Conservation (phyloP, 352 stramenopile species). For the Phytophthora melonis region DNA sequence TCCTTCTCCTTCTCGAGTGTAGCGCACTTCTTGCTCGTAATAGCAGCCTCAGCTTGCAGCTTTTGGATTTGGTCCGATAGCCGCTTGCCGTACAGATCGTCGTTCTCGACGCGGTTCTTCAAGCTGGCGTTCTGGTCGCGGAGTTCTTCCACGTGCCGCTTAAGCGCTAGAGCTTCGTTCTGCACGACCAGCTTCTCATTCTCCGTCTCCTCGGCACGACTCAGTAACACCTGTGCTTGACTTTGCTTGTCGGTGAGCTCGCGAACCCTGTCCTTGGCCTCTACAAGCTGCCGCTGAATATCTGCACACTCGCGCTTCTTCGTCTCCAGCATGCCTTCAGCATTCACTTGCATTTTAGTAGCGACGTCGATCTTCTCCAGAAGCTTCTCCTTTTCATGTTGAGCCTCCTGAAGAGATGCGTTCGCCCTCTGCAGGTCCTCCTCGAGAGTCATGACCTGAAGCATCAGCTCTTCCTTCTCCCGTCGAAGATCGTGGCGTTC, state of each 20-base stretch:
- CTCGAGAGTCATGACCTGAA: conserved; percentile 67
- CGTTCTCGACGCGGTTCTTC: conserved; percentile 62
- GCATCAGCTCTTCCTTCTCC: conserved; percentile 65
- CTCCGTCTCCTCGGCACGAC: conserved; percentile 64
- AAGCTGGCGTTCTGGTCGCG: conserved; percentile 71
- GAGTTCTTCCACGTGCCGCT: conserved; percentile 70
- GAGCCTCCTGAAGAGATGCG: conserved; percentile 40
- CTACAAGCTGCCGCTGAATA: conserved; percentile 52
- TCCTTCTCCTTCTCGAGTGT: conserved; percentile 61
- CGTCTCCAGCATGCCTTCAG: conserved; percentile 57
- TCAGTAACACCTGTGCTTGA: conserved; percentile 49
- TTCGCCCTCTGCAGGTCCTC: conserved; percentile 61
- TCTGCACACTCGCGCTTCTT: conserved; percentile 63
- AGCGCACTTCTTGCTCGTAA: conserved; percentile 44
- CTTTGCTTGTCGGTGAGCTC: conserved; percentile 49
- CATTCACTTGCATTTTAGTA: conserved; percentile 48
- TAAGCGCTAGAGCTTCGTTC: conserved; percentile 64
- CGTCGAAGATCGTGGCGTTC: conserved; percentile 64
- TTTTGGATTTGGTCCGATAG: conserved; percentile 63
- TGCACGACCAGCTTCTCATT: conserved; percentile 75
- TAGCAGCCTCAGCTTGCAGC: conserved; percentile 49
- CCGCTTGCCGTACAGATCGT: conserved; percentile 51
- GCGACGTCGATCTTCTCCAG: conserved; percentile 44
- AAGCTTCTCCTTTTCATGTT: conserved; percentile 64
- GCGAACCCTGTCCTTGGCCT: conserved; percentile 60